Evolutionary conservation across 495 filamentous ascomycete genomes (phyloP).

Genomic region (Penicillium bovifimosum): DNA sequence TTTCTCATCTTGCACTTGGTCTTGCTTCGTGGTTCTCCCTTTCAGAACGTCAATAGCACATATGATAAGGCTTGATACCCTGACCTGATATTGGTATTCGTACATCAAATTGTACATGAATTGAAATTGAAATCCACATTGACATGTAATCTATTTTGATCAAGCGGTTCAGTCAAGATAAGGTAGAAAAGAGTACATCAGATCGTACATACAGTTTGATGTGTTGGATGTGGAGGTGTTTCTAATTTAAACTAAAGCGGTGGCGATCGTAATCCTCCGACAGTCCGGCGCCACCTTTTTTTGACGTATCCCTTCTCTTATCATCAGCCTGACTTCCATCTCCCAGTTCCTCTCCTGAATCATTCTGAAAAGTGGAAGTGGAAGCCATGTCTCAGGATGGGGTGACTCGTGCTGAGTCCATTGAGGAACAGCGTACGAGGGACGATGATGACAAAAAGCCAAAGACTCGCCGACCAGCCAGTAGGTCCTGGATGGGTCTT

Average conservation of each 20-base stretch:
- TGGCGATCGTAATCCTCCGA: constrained; percentile 9
- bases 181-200: not conserved
- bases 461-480: constrained; percentile 81
- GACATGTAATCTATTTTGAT: no score
- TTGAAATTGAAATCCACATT: not conserved
- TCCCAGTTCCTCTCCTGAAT: constrained; percentile 6
- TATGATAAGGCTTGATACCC: constrained; percentile 26
- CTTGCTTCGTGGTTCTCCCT: not conserved
- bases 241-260: constrained; percentile 12
- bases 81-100: constrained; percentile 22
- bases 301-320: constrained; percentile 23
- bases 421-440: constrained; percentile 39
- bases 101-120: constrained; percentile 4
- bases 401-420: constrained; percentile 40
- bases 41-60: constrained; percentile 7
- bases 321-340: not conserved
- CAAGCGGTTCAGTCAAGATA: no score
- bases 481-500: constrained; percentile 41
- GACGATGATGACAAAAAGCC: constrained; percentile 63
- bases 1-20: constrained; percentile 1
- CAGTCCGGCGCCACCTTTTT: constrained; percentile 28
- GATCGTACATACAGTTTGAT: not conserved
- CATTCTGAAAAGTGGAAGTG: constrained; percentile 1
- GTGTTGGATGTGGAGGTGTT: not conserved
- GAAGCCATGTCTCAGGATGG: constrained; percentile 45